Percentiles rank a stretch among this genome's conserved stretches.
phyloP scores from a whole-genome alignment of 441 rosid genomes.

The Theobroma grandiflorum region DNA sequence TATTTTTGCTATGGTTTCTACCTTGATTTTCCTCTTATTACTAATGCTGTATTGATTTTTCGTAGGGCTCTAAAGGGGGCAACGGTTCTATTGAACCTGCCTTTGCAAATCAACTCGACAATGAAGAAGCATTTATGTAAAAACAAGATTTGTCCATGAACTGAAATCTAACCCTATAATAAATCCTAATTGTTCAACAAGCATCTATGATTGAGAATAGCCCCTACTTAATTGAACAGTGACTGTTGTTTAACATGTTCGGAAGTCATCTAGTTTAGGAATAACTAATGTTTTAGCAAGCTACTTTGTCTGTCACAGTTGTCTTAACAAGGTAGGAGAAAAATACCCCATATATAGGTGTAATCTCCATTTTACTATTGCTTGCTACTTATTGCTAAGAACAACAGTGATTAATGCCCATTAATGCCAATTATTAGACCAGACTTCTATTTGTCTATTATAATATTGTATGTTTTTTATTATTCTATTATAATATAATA shows the following conservation, averaged over 20 bases:
- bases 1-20: background rate
- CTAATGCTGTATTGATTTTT: background rate
- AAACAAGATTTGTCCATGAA: slow-evolving; percentile 46
- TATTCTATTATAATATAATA: too few species aligned
- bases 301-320: background rate
- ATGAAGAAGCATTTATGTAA: slow-evolving; percentile 38
- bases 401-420: background rate
- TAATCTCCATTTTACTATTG: background rate
- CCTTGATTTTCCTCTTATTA: background rate
- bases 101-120: slow-evolving; percentile 35
- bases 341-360: background rate
- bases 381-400: background rate
- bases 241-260: background rate
- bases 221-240: background rate
- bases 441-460: background rate
- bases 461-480: background rate
- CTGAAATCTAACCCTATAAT: slow-evolving; percentile 35
- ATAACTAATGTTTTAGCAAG: background rate
- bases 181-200: slow-evolving; percentile 16
- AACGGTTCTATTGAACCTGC: slow-evolving; percentile 21
- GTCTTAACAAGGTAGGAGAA: background rate
- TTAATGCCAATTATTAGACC: background rate
- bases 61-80: slow-evolving; percentile 35
- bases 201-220: background rate
- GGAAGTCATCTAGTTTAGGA: background rate